Evolutionary conservation across 129 eudicot species (phyloP).

Genomic region (Pittosporum tobira): DNA sequence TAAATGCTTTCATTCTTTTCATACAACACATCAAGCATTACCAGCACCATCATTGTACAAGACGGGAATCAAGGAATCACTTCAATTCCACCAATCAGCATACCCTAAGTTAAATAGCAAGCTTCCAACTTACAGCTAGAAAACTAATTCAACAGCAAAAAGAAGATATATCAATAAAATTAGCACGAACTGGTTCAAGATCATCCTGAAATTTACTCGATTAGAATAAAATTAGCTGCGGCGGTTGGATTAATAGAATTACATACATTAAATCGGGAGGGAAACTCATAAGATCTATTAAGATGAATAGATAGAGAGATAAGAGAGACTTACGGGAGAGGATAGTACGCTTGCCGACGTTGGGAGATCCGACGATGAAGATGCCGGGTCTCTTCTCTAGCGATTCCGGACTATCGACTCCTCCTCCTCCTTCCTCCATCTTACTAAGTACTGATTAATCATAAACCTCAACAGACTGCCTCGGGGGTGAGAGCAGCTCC

Average conservation of each 20-base stretch:
- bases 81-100: not conserved
- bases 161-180: too few relatives aligned
- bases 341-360: constrained; percentile 82
- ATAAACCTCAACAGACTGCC: too few relatives aligned
- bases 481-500: too few relatives aligned
- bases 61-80: not conserved
- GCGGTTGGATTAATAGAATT: not conserved
- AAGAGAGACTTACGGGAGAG: constrained; percentile 48
- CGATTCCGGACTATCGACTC: constrained; percentile 24
- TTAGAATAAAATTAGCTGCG: not conserved
- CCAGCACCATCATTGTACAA: not conserved
- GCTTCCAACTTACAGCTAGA: not conserved
- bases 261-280: not conserved
- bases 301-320: not conserved
- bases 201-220: not conserved
- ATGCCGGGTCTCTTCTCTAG: constrained; percentile 66
- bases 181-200: too few relatives aligned
- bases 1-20: too few relatives aligned
- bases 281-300: not conserved
- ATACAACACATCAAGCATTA: not conserved
- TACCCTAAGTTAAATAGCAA: not conserved
- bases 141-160: not conserved
- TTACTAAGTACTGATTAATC: not conserved
- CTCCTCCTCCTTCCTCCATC: constrained; percentile 19
- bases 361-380: constrained; percentile 66